phyloP scores from a whole-genome alignment of 805 yeast genomes.

The Geotrichum ghanense region DNA sequence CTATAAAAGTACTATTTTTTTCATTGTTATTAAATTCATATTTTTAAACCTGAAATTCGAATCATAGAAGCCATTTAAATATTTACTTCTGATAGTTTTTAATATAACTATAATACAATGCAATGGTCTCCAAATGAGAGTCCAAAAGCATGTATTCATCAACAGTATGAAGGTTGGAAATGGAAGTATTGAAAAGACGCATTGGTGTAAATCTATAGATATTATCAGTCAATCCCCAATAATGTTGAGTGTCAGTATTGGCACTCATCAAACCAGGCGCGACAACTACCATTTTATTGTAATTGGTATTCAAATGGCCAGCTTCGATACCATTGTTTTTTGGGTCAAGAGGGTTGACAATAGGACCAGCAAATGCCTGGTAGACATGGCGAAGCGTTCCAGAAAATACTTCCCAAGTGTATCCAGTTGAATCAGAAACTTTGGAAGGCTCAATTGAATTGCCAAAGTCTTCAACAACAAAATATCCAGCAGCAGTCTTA shows the following conservation, averaged over 20 bases:
- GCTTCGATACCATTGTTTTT: slow-evolving; percentile 4
- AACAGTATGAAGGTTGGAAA: slow-evolving; percentile 44
- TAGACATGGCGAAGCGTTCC: slow-evolving; percentile 54
- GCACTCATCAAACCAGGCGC: slow-evolving; percentile 56
- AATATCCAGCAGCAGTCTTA: background rate
- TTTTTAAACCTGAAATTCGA: too few species aligned
- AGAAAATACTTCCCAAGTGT: slow-evolving; percentile 43
- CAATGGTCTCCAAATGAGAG: slow-evolving; percentile 37
- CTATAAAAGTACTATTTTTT: too few species aligned
- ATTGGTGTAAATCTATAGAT: slow-evolving; percentile 40
- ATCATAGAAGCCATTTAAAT: too few species aligned
- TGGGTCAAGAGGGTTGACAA: slow-evolving; percentile 9
- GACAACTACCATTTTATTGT: slow-evolving; percentile 29
- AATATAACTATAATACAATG: slow-evolving; percentile 23
- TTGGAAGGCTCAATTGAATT: slow-evolving; percentile 39
- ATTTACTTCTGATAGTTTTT: slow-evolving; percentile 8
- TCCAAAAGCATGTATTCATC: slow-evolving; percentile 46
- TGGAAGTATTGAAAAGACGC: slow-evolving; percentile 5
- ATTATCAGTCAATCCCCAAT: slow-evolving; percentile 50
- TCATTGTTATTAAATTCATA: too few species aligned
- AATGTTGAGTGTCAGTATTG: slow-evolving; percentile 59
- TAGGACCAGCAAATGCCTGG: slow-evolving; percentile 36
- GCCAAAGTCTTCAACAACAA: slow-evolving; percentile 1
- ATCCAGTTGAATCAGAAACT: slow-evolving; percentile 33
- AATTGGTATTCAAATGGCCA: slow-evolving; percentile 20